phyloP scores from a whole-genome alignment of 441 rosid species.

The Populus hybrid region DNA sequence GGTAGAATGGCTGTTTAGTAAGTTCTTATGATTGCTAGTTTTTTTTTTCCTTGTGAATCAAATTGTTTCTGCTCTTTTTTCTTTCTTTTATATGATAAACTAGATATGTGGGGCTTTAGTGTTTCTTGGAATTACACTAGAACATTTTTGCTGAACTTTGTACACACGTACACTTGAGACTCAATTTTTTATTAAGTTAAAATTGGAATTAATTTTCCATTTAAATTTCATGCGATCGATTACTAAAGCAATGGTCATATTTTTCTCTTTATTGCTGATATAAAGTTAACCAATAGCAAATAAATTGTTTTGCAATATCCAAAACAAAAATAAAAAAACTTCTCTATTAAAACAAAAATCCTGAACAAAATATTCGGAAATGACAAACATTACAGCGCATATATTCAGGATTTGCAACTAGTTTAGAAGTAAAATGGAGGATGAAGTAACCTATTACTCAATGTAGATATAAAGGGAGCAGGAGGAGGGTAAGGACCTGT shows the following conservation, averaged over 20 bases:
- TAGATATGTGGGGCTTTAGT: not conserved
- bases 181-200: not conserved
- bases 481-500: not conserved
- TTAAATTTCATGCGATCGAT: no score
- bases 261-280: no score
- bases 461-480: not conserved
- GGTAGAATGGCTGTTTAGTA: not conserved
- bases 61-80: not conserved
- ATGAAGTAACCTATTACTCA: not conserved
- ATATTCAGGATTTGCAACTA: not conserved
- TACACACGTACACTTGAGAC: not conserved
- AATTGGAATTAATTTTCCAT: no score
- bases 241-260: no score
- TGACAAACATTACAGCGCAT: not conserved
- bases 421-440: not conserved
- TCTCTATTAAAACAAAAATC: no score
- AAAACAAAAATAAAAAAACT: no score
- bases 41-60: not conserved
- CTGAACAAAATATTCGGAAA: not conserved
- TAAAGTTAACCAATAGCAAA: no score
- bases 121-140: not conserved
- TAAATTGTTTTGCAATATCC: no score
- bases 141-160: not conserved
- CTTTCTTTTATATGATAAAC: not conserved
- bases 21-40: not conserved